phyloP scores from a whole-genome alignment of 2,329 filamentous ascomycete species.

The Neopestalotiopsis clavispora region DNA sequence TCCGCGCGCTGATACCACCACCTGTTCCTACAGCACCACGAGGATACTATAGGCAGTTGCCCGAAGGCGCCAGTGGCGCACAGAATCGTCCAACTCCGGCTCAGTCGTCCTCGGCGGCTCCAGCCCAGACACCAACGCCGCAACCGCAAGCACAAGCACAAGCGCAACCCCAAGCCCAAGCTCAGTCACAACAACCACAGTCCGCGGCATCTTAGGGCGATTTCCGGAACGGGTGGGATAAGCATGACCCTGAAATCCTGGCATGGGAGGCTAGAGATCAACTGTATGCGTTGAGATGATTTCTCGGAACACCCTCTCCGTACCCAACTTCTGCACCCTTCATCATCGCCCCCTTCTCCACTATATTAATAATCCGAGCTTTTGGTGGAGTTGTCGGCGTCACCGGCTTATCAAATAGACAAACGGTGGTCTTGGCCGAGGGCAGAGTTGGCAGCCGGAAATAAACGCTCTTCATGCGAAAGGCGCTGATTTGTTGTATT shows the following conservation, averaged over 20 bases:
- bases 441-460: neutral
- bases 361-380: neutral
- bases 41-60: slow-evolving; percentile 41
- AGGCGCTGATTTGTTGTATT: slow-evolving; percentile 20
- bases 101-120: slow-evolving; percentile 22
- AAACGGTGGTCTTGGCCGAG: neutral
- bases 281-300: neutral
- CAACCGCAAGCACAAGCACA: slow-evolving; percentile 22
- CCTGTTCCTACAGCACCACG: slow-evolving; percentile 31
- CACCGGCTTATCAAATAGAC: slow-evolving; percentile 4
- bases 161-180: slow-evolving; percentile 15
- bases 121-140: slow-evolving; percentile 18
- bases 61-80: slow-evolving; percentile 36
- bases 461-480: slow-evolving; percentile 7
- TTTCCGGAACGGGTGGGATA: slow-evolving; percentile 11
- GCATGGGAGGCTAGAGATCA: slow-evolving; percentile 10
- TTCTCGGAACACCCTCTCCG: neutral
- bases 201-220: slow-evolving; percentile 12
- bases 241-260: slow-evolving; percentile 10
- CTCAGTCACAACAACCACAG: slow-evolving; percentile 19
- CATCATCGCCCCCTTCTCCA: neutral
- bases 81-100: slow-evolving; percentile 31
- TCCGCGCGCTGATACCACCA: slow-evolving; percentile 62
- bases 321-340: neutral
- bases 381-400: neutral